Evolutionary conservation across 1,284 basidiomycete species (phyloP).

Genomic region (Boletellus deceptivus): DNA sequence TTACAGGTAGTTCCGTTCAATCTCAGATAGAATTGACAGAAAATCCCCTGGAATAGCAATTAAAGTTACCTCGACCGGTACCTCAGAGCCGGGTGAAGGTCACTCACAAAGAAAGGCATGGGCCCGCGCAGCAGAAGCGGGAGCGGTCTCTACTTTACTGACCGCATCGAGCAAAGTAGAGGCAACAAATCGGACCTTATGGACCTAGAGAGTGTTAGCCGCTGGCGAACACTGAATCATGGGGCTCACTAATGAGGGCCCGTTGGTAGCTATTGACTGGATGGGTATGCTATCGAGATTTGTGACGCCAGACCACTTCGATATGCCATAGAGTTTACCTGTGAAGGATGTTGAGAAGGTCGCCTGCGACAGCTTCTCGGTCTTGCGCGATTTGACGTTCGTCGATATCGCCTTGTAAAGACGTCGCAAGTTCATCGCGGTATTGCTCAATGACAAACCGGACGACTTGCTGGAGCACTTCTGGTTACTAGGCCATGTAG

Average conservation of each 20-base stretch:
- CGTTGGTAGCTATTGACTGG: conserved; percentile 87
- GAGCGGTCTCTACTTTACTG: conserved; percentile 72
- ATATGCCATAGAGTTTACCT: conserved; percentile 41
- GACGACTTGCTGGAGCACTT: conserved; percentile 71
- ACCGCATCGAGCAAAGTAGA: conserved; percentile 86
- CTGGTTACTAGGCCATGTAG: neutral
- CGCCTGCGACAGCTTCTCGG: conserved; percentile 72
- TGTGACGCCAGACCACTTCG: conserved; percentile 1
- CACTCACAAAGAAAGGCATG: conserved; percentile 75
- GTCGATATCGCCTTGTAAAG: conserved; percentile 63
- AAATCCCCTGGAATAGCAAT: conserved; percentile 71
- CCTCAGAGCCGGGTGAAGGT: neutral
- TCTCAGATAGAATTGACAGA: conserved; percentile 82
- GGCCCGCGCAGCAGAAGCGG: conserved; percentile 71
- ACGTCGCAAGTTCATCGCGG: conserved; percentile 72
- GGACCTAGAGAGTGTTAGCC: conserved; percentile 47
- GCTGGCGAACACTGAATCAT: neutral
- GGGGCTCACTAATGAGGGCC: conserved; percentile 63
- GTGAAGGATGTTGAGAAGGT: conserved; percentile 79
- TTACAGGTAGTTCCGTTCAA: conserved; percentile 81
- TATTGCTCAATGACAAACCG: conserved; percentile 89
- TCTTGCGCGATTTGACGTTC: conserved; percentile 67
- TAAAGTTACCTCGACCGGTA: neutral
- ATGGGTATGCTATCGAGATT: conserved; percentile 70
- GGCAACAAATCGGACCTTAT: conserved; percentile 88